These are phyloP conservation scores for Cryptococcus floricola DNA, from an alignment of 1,284 basidiomycete genomes.

Conservation along the genomic window DNA sequence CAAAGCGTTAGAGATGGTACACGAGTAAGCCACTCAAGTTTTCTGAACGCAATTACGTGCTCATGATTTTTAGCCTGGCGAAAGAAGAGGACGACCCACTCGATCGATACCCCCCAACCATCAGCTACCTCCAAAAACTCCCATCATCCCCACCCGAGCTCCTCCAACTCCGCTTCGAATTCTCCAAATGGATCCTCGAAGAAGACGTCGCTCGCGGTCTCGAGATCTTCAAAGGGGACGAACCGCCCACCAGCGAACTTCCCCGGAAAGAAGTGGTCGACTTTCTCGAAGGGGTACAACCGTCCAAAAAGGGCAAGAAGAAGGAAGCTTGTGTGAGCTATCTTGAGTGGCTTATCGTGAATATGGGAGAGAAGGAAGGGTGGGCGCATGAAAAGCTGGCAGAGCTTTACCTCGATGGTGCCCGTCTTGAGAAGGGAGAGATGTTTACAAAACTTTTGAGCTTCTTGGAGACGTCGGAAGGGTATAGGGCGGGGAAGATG, in stretches of 20 bases:
- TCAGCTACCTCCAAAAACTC: conserved; percentile 86
- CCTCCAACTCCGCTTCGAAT: conserved; percentile 71
- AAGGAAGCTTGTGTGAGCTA: conserved; percentile 65
- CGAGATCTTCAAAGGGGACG: conserved; percentile 89
- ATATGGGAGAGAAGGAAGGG: conserved; percentile 64
- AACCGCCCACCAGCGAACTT: conserved; percentile 50
- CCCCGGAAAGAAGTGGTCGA: conserved; percentile 70
- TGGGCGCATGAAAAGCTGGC: conserved; percentile 83
- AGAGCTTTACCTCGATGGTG: conserved; percentile 68
- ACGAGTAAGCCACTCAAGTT: conserved; percentile 58
- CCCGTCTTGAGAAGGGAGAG: conserved; percentile 49
- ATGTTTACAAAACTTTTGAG: conserved; percentile 67
- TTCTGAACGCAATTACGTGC: neutral
- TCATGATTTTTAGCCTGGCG: conserved; percentile 58
- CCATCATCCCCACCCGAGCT: conserved; percentile 79
- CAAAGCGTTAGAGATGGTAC: conserved; percentile 77
- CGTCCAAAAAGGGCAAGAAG: too few species aligned
- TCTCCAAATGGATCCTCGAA: conserved; percentile 79
- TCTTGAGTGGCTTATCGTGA: conserved; percentile 79
- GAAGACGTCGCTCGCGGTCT: conserved; percentile 60
- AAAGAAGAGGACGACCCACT: conserved; percentile 71
- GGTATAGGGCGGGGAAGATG: conserved; percentile 74
- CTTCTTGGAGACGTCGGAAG: conserved; percentile 68
- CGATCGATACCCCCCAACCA: conserved; percentile 77
- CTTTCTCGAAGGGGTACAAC: conserved; percentile 64